Evolutionary conservation across 2,329 filamentous ascomycete genomes (phyloP).

Genomic region (Triangularia setosa): DNA sequence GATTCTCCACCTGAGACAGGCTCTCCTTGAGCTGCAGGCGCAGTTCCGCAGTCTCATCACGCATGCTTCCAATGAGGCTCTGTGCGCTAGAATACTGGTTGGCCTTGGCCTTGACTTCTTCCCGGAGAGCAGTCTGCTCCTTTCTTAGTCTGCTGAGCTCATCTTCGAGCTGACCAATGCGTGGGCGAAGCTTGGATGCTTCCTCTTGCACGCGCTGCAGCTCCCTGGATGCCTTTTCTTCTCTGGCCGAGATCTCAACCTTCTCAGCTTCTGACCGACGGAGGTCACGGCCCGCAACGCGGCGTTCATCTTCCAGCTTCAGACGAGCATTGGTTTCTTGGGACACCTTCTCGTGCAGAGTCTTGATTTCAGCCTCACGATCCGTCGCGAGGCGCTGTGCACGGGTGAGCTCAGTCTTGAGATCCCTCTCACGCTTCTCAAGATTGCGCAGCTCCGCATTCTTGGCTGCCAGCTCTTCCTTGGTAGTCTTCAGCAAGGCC

Average conservation of each 20-base stretch:
- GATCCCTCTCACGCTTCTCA: constrained; percentile 77
- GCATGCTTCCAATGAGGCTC: constrained; percentile 83
- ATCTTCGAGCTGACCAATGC: constrained; percentile 66
- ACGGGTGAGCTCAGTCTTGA: constrained; percentile 67
- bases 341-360: constrained; percentile 72
- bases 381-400: constrained; percentile 68
- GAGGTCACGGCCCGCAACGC: constrained; percentile 70
- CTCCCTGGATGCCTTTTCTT: constrained; percentile 68
- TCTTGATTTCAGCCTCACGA: constrained; percentile 73
- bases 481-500: constrained; percentile 66
- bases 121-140: constrained; percentile 64
- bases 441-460: constrained; percentile 64
- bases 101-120: constrained; percentile 79
- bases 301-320: constrained; percentile 75
- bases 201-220: constrained; percentile 71
- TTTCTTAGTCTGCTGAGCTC: constrained; percentile 64
- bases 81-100: constrained; percentile 84
- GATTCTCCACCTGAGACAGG: constrained; percentile 71
- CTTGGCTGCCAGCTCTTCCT: constrained; percentile 65
- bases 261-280: constrained; percentile 75
- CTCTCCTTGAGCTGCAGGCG: constrained; percentile 89
- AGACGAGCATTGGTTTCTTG: constrained; percentile 68
- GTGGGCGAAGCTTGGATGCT: constrained; percentile 59
- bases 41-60: constrained; percentile 85
- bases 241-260: constrained; percentile 68